Percentiles rank a stretch among this genome's conserved stretches.
These are phyloP conservation scores for Recurvomyces mirabilis DNA, from an alignment of 495 filamentous ascomycete species.

Conservation along the genomic window DNA sequence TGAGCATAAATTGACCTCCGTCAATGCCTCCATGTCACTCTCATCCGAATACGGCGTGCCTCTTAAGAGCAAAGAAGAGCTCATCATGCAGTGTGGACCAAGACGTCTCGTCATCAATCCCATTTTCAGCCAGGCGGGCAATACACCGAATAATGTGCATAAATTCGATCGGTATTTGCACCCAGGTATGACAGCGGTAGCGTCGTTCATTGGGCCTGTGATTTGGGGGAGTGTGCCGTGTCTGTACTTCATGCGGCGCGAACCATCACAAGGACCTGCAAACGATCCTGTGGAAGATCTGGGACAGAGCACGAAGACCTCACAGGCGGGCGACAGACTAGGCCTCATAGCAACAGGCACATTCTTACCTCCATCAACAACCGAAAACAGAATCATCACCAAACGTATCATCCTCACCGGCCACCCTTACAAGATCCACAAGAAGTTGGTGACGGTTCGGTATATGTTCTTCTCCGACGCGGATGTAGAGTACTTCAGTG, in stretches of 20 bases:
- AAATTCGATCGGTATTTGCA: slow-evolving; percentile 92
- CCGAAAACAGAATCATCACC: slow-evolving; percentile 72
- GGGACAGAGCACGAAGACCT: slow-evolving; percentile 5
- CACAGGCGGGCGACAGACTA: slow-evolving; percentile 31
- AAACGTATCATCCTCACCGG: slow-evolving; percentile 92
- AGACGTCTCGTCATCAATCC: slow-evolving; percentile 79
- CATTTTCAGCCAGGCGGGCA: slow-evolving; percentile 71
- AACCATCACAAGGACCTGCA: slow-evolving; percentile 20
- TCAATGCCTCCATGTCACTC: slow-evolving; percentile 78
- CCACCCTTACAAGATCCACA: slow-evolving; percentile 97
- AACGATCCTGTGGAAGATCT: slow-evolving; percentile 25
- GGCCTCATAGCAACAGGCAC: slow-evolving; percentile 78
- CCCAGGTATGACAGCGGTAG: slow-evolving; percentile 81
- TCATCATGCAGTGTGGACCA: slow-evolving; percentile 80
- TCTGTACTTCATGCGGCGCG: slow-evolving; percentile 62
- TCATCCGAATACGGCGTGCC: slow-evolving; percentile 58
- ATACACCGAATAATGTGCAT: slow-evolving; percentile 87
- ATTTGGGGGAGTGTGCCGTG: slow-evolving; percentile 86
- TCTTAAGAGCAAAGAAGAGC: slow-evolving; percentile 77
- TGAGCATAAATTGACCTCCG: slow-evolving; percentile 81
- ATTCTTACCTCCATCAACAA: slow-evolving; percentile 63
- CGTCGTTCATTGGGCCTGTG: slow-evolving; percentile 77
- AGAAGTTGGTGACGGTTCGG: slow-evolving; percentile 84
- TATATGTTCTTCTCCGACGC: slow-evolving; percentile 99
- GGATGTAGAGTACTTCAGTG: slow-evolving; percentile 95